Evolutionary conservation across 1,284 basidiomycete species (phyloP), one percentile per base, ranked within the genome.

Genomic region (Sparassis latifolia): DNA sequence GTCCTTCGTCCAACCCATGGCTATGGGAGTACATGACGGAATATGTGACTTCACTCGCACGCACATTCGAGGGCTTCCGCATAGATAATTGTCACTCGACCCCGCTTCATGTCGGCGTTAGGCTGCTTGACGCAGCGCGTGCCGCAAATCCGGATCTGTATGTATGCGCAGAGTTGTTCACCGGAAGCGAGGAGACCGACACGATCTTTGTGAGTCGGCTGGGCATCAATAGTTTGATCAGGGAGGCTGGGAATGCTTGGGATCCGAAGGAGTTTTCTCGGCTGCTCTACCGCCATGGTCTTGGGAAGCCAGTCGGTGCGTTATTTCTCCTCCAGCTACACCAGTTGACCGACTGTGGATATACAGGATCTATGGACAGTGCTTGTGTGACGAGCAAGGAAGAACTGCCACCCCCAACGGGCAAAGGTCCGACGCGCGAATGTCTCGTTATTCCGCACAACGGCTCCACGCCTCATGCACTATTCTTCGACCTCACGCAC

Each of bases 1-100:
- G 77, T 2, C 86, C 86, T 1, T 71, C 78, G 2, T 86, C 89
- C 58, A 97, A 95, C 65, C 93, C 94, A 1, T 98, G 92, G 88
- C 75, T 99, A 29, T 99, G 96, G 96, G 68, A 80, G 45, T 88
- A 94, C 69, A 98, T 99, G 84, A 86, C 80, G n/a, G 71, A 76
- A 48, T 97, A 97, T 59, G 90, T 93, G 52, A 79, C 78, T 48
- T 76, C 76, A 20, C 84, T 94, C 42, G 96, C 96, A 0, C 72
- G 71, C 40, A 79, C 81, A 6, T 99, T 97, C 64, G 87, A 97
- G 55, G 96, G 96, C 5, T 97, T 99, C 78, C 82, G 97, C 29
- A 89, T 99, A 61, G 96, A 99, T 70, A 99, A 99, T 66, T 97
- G 93, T 61, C 96, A 99, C 69, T 98, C 96, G 10, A 99, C 96